Percentiles rank a stretch among this genome's conserved stretches.
Conservation (phyloP, 1,284 basidiomycete genomes). For the Melampsora americana region DNA sequence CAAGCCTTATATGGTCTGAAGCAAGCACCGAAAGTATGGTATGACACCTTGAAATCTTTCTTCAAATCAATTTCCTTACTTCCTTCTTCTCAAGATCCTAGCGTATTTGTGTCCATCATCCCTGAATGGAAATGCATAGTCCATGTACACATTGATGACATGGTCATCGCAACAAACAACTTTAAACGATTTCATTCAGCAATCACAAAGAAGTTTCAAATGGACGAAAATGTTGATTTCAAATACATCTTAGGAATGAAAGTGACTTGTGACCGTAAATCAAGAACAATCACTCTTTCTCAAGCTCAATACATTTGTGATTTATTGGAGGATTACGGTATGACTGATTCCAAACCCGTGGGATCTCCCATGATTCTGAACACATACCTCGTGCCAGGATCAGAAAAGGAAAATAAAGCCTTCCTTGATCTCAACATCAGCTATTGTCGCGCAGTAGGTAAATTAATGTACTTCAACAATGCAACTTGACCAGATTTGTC, state of each 20-base stretch:
- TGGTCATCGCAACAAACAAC: background rate
- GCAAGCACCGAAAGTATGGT: no score
- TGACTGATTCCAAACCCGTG: background rate
- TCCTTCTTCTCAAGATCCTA: background rate
- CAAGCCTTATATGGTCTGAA: no score
- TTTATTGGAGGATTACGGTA: background rate
- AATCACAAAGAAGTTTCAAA: background rate
- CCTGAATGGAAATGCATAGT: background rate
- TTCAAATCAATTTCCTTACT: no score
- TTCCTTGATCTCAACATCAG: background rate
- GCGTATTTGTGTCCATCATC: background rate
- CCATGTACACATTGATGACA: background rate
- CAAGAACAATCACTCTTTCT: background rate
- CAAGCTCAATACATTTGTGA: background rate
- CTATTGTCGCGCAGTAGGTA: no score
- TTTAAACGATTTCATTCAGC: background rate
- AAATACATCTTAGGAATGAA: no score
- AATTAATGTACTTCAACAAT: no score
- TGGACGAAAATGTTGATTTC: background rate
- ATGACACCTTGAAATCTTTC: no score
- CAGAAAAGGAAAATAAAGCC: background rate
- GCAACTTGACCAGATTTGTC: no score
- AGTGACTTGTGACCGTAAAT: background rate
- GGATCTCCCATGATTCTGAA: background rate
- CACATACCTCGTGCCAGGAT: background rate